Conservation (phyloP, 768 basidiomycete species). For the Leccinum truebloodii region DNA sequence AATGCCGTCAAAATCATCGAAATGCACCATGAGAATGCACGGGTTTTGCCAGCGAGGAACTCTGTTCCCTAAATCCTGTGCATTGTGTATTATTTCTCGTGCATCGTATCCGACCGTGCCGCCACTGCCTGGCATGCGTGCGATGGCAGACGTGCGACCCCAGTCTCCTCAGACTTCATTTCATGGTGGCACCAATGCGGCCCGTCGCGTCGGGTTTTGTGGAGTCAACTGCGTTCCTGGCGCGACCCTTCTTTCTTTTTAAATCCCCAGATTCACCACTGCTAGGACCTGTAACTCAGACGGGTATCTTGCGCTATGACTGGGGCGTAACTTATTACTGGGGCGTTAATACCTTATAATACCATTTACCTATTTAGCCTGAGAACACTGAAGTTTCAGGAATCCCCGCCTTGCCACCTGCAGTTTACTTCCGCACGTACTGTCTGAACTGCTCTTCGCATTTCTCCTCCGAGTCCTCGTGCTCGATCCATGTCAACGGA, state of each 20-base stretch:
- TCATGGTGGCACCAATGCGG: not conserved
- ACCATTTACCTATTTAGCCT: not conserved
- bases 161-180: not conserved
- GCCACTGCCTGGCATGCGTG: not conserved
- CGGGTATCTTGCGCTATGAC: not conserved
- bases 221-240: not conserved
- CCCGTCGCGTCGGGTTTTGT: not conserved
- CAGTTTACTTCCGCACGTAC: not conserved
- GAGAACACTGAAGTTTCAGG: not conserved
- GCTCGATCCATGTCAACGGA: not conserved
- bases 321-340: not conserved
- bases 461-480: not conserved
- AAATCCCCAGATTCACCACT: not conserved
- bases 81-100: not conserved
- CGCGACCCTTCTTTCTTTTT: not conserved
- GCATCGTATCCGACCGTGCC: not conserved
- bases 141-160: not conserved
- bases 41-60: not conserved
- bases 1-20: not conserved
- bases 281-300: not conserved
- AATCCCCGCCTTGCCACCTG: not conserved
- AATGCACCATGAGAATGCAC: not conserved
- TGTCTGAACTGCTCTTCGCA: not conserved
- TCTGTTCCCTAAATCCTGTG: not conserved
- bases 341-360: not conserved